A percentile compares a stretch with the other conserved stretches of the same genome.
phyloP scores from a whole-genome alignment of 805 yeast genomes.

The Pichia gijzeniarum region DNA sequence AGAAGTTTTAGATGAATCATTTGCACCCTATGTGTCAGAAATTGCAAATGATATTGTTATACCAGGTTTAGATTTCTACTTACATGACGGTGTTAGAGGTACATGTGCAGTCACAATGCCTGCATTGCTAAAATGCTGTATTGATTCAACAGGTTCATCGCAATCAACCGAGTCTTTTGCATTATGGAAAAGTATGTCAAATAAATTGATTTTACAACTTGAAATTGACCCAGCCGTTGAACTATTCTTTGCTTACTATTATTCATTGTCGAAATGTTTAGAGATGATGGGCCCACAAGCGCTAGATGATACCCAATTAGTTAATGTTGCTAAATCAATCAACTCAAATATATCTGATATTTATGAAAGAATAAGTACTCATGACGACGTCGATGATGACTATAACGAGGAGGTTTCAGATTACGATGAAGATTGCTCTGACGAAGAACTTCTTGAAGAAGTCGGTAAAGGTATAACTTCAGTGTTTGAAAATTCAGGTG shows the following conservation, averaged over 20 bases:
- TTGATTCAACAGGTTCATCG: conserved; percentile 46
- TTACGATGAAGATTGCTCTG: conserved; percentile 79
- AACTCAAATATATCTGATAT: conserved; percentile 58
- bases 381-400: conserved; percentile 76
- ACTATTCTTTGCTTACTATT: conserved; percentile 69
- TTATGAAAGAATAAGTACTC: conserved; percentile 60
- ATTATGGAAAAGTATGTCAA: conserved; percentile 66
- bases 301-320: conserved; percentile 49
- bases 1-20: conserved; percentile 71
- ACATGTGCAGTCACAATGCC: conserved; percentile 86
- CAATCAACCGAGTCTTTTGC: conserved; percentile 52
- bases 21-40: conserved; percentile 76
- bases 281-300: conserved; percentile 61
- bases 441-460: conserved; percentile 85
- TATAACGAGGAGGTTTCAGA: conserved; percentile 81
- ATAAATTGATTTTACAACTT: conserved; percentile 60
- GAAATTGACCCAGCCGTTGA: conserved; percentile 80
- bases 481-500: conserved; percentile 57
- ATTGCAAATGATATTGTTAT: conserved; percentile 71
- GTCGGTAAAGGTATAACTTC: conserved; percentile 68
- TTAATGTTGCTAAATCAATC: conserved; percentile 51
- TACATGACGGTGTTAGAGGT: conserved; percentile 91
- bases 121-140: conserved; percentile 58
- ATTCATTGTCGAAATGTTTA: conserved; percentile 60
- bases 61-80: conserved; percentile 85